Conservation (phyloP, 768 basidiomycete genomes). For the Tylopilus balloui region DNA sequence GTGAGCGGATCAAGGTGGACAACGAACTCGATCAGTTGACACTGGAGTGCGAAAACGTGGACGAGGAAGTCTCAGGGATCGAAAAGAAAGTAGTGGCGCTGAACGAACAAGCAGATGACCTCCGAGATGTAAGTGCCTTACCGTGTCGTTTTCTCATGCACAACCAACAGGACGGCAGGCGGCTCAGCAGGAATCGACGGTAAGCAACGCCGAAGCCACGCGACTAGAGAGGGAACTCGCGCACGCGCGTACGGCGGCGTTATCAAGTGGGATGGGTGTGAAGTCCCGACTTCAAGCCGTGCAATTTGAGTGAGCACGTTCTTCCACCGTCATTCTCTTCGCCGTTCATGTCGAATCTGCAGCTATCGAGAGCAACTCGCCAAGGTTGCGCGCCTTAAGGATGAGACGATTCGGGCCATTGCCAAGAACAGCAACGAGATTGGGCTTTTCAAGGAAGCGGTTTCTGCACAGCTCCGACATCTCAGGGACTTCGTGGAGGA, state of each 20-base stretch:
- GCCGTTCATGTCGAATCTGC: constrained; percentile 5
- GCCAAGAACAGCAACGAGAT: constrained; percentile 84
- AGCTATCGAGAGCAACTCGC: constrained; percentile 80
- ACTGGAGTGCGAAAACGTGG: constrained; percentile 74
- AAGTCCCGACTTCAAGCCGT: constrained; percentile 72
- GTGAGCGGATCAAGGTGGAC: constrained; percentile 74
- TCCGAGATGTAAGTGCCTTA: constrained; percentile 63
- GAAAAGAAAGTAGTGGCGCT: constrained; percentile 68
- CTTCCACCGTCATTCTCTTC: neutral
- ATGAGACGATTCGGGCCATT: constrained; percentile 77
- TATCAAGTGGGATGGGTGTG: constrained; percentile 78
- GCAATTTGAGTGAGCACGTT: constrained; percentile 61
- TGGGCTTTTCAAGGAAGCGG: constrained; percentile 74
- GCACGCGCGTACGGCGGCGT: constrained; percentile 68
- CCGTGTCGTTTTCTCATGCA: neutral
- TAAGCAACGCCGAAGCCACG: constrained; percentile 60
- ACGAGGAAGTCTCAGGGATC: constrained; percentile 69
- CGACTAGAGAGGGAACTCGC: constrained; percentile 69
- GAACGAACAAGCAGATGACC: constrained; percentile 73
- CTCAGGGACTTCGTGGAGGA: constrained; percentile 65
- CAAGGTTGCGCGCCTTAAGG: constrained; percentile 66
- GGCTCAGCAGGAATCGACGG: constrained; percentile 68
- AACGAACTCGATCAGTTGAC: constrained; percentile 77
- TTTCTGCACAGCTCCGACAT: constrained; percentile 65
- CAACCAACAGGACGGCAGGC: constrained; percentile 42